Evolutionary conservation across 139 green algal genomes (phyloP).

Genomic region (Chlorella vulgaris): DNA sequence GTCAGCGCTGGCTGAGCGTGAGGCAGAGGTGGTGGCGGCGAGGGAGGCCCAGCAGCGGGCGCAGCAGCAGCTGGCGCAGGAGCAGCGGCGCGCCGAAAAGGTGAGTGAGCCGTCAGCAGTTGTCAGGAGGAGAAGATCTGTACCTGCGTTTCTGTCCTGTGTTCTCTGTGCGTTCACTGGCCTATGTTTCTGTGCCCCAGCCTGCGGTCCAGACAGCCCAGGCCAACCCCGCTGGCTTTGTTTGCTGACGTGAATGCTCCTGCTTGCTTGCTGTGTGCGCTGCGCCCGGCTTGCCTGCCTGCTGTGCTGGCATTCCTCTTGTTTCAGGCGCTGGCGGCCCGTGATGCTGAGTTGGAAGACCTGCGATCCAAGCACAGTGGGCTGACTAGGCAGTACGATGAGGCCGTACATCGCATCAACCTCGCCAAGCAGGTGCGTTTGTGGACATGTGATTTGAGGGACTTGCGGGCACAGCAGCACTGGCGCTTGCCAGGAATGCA

Average conservation of each 20-base stretch:
- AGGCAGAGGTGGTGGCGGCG: slow-evolving; percentile 12
- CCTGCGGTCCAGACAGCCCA: too few species aligned
- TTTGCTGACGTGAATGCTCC: too few species aligned
- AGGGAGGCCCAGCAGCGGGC: slow-evolving; percentile 18
- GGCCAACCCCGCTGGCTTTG: too few species aligned
- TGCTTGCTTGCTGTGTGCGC: too few species aligned
- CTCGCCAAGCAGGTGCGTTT: slow-evolving; percentile 20
- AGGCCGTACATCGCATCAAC: slow-evolving; percentile 40
- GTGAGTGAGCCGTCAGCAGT: neutral
- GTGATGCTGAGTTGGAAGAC: slow-evolving; percentile 15
- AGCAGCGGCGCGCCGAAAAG: slow-evolving; percentile 25
- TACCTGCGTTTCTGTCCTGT: neutral
- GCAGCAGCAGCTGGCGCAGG: slow-evolving; percentile 29
- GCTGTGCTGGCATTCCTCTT: too few species aligned
- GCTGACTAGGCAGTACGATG: slow-evolving; percentile 41
- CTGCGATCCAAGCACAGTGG: slow-evolving; percentile 3
- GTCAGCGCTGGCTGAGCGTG: neutral
- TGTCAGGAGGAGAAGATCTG: too few species aligned
- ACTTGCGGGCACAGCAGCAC: neutral
- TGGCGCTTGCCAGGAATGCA: neutral
- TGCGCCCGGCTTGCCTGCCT: too few species aligned
- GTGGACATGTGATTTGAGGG: neutral
- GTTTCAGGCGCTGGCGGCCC: slow-evolving; percentile 11
- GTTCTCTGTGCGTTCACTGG: too few species aligned
- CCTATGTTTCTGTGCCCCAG: too few species aligned